These are phyloP conservation scores for Penicillium sumatraense DNA, from an alignment of 2,329 filamentous ascomycete genomes.

Conservation along the genomic window DNA sequence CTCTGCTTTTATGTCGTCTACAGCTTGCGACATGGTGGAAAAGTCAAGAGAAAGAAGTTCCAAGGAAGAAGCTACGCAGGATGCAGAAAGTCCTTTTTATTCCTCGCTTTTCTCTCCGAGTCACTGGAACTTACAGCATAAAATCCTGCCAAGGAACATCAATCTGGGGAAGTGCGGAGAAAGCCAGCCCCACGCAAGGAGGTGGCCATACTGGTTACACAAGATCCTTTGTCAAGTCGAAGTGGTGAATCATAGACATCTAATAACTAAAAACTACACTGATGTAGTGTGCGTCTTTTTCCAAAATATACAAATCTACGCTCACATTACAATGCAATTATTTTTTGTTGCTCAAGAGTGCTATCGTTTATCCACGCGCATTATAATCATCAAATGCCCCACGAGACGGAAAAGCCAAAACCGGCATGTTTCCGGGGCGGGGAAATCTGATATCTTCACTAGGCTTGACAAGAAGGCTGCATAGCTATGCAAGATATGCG, in stretches of 20 bases:
- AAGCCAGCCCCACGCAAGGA: background rate
- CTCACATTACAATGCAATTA: too few species aligned
- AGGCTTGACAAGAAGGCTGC: background rate
- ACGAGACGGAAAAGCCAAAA: background rate
- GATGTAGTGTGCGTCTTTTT: too few species aligned
- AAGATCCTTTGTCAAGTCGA: background rate
- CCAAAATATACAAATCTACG: too few species aligned
- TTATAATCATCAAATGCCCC: too few species aligned
- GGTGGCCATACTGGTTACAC: background rate
- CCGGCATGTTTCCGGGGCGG: slow-evolving; percentile 5
- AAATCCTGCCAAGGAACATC: background rate
- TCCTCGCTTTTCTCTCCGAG: background rate
- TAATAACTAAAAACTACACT: too few species aligned
- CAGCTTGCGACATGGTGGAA: background rate
- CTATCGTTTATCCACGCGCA: too few species aligned
- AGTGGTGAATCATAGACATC: background rate
- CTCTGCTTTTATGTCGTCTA: background rate
- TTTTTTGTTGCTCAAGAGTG: too few species aligned
- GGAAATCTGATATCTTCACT: background rate
- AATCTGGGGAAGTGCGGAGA: slow-evolving; percentile 1
- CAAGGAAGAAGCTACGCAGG: background rate
- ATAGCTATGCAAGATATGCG: background rate
- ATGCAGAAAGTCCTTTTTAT: background rate
- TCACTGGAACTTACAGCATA: background rate
- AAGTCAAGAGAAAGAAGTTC: background rate